Base-by-base conservation (phyloP, 2,329 filamentous ascomycete species). In the Rutstroemia sp. region DNA sequence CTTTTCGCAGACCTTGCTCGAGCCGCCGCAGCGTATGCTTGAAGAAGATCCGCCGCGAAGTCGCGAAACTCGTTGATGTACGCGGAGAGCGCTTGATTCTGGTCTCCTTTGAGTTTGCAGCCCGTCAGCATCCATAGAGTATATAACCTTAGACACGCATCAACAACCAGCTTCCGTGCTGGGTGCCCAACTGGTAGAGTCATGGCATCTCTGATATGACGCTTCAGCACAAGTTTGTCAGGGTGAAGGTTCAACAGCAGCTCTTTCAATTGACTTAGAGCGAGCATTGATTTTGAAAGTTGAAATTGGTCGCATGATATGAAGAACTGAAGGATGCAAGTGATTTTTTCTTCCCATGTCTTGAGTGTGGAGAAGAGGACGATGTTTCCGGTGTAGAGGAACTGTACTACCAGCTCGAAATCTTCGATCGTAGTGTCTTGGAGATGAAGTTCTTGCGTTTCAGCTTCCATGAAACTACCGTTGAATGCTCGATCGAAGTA, bases 401-500 rank as follows among this genome's bases (percentile, higher is more conserved):
- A 34, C 8, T 48, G 25, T 2, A 17, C 25, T 10, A 37, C 19
- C 27, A 48, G 5, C 7, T 48, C 27, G 19, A 48, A 48, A 1
- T 0, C 21, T 21, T 27, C 5, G 19, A 37, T 21, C 5, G 19
- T 16, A 3, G 3, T 23, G 2, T 46, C 42, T 25, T 8, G 7
- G 5, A 46, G 19, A 6, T 21, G 17, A 6, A 46, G 7, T 21
- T 46, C 42, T 16, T 46, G 42, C 3, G 21, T 16, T 12, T 9
- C 1, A 4, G n/a, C 2, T 48, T 63, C 61, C n/a, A 57, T 34
- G 39, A 60, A 60, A 7, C 34, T 46, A 10, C 58, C 58, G 19
- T 60, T 61, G 45, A 63, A 62, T 2, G 56, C 57, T 19, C 25
- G 21, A 3, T 63, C 55, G 41, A 61, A 60, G 38, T 47, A 60